Conservation (phyloP, 2,329 filamentous ascomycete genomes). For the Claviceps arundinis region DNA sequence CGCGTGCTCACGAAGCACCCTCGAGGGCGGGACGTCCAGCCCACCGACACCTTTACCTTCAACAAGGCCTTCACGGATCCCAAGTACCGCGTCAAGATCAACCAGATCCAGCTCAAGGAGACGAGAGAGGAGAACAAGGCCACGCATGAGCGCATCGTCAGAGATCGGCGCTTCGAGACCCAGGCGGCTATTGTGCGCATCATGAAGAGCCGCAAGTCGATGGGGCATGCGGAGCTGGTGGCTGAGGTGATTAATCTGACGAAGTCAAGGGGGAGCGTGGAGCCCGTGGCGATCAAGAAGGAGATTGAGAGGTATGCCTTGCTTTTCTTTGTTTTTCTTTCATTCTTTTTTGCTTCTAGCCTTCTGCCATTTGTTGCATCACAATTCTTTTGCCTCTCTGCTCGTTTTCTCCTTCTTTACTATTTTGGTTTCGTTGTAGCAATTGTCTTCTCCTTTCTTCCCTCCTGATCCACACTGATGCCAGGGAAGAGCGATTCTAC, state of each 20-base stretch:
- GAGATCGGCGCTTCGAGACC: constrained; percentile 88
- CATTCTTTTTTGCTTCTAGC: not conserved
- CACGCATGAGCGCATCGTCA: constrained; percentile 78
- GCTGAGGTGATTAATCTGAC: constrained; percentile 88
- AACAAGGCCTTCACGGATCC: constrained; percentile 65
- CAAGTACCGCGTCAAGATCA: constrained; percentile 92
- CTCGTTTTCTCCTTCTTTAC: too few species aligned
- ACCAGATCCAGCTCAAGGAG: constrained; percentile 95
- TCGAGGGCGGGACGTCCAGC: constrained; percentile 65
- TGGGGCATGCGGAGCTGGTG: constrained; percentile 76
- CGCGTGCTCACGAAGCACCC: constrained; percentile 77
- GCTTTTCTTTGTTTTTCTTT: not conserved
- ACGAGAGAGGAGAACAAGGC: constrained; percentile 90
- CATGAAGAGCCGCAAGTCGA: not conserved
- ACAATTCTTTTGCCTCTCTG: not conserved
- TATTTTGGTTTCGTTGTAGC: too few species aligned
- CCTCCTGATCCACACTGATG: not conserved
- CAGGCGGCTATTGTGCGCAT: constrained; percentile 77
- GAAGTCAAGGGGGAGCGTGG: constrained; percentile 71
- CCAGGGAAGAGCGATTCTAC: not conserved
- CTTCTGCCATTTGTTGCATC: too few species aligned
- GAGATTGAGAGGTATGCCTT: constrained; percentile 78
- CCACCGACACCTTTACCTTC: constrained; percentile 72
- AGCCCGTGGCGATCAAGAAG: constrained; percentile 81
- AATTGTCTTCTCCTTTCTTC: not conserved